A percentile compares a stretch with the other conserved stretches of the same genome.
phyloP scores from a whole-genome alignment of 2,329 filamentous ascomycete species.

The Cryphonectria nitschkei region DNA sequence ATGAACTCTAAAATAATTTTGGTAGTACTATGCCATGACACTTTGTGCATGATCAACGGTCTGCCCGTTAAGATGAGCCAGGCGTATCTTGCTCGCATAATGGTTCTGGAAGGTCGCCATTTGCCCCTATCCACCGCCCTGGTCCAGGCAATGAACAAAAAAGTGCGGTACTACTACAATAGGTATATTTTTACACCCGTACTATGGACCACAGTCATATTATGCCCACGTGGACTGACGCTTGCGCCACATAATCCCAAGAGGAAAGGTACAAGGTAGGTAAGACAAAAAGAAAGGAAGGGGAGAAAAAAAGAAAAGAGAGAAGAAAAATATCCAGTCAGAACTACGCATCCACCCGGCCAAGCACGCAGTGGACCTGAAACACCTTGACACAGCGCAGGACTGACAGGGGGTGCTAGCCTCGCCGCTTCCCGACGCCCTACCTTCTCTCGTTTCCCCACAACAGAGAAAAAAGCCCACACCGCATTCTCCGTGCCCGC shows the following conservation, averaged over 20 bases:
- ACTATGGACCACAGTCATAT: neutral
- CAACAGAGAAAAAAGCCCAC: slow-evolving; percentile 5
- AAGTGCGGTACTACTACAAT: neutral
- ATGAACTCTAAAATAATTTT: neutral
- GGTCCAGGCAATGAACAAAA: neutral
- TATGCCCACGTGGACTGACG: slow-evolving; percentile 3
- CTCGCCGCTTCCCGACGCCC: slow-evolving; percentile 29
- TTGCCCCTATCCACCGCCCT: slow-evolving; percentile 9
- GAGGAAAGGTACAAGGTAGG: neutral
- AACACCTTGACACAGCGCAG: slow-evolving; percentile 21
- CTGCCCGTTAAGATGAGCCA: neutral
- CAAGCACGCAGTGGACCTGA: slow-evolving; percentile 24
- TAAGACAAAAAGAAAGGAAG: neutral
- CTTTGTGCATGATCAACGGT: slow-evolving; percentile 1
- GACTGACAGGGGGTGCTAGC: slow-evolving; percentile 24
- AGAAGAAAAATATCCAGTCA: neutral
- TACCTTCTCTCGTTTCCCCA: slow-evolving; percentile 13
- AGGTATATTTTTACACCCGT: slow-evolving; percentile 5
- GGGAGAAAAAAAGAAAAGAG: neutral
- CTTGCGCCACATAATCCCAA: slow-evolving; percentile 6
- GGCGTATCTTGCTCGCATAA: neutral
- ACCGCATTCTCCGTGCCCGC: slow-evolving; percentile 14
- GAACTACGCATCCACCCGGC: neutral
- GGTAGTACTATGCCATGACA: neutral
- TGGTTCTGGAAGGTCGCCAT: neutral